Percentiles rank a stretch among this genome's conserved stretches.
Evolutionary conservation across 2,329 filamentous ascomycete genomes (phyloP).

Genomic region (Samsoniella hepiali): DNA sequence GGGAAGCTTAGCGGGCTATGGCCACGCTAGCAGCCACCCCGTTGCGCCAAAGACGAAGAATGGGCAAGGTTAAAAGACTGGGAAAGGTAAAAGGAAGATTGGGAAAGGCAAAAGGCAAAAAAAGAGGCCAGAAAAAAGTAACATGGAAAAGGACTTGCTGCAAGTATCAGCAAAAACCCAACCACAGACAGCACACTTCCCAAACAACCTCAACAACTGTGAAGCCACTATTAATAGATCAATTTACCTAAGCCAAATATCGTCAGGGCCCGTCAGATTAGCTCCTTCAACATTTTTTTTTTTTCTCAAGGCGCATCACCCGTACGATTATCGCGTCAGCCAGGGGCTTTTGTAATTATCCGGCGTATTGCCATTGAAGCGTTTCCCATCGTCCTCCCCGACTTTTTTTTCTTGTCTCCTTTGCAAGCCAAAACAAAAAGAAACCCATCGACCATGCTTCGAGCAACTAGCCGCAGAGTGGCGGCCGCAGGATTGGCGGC

Average conservation of each 20-base stretch:
- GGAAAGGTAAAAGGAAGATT: neutral
- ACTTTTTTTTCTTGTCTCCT: neutral
- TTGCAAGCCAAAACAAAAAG: neutral
- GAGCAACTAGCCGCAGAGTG: slow-evolving; percentile 13
- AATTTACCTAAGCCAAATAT: slow-evolving; percentile 1
- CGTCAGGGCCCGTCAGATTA: slow-evolving; percentile 12
- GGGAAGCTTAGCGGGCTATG: neutral
- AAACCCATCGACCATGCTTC: neutral
- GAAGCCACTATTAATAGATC: neutral
- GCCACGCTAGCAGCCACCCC: too few relatives aligned
- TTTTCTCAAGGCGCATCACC: neutral
- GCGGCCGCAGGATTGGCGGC: slow-evolving; percentile 7
- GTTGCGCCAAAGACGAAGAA: neutral
- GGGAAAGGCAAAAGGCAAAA: neutral
- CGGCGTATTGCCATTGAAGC: slow-evolving; percentile 13
- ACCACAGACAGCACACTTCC: neutral
- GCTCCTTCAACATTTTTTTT: neutral
- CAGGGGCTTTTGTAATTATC: neutral
- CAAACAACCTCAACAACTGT: neutral
- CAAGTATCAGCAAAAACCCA: slow-evolving; percentile 4
- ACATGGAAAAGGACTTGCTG: neutral
- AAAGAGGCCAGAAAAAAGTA: neutral
- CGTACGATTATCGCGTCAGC: neutral
- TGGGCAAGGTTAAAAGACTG: neutral
- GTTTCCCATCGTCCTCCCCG: neutral